Conservation (phyloP, 2,329 filamentous ascomycete genomes). For the Penicillium crustosum region DNA sequence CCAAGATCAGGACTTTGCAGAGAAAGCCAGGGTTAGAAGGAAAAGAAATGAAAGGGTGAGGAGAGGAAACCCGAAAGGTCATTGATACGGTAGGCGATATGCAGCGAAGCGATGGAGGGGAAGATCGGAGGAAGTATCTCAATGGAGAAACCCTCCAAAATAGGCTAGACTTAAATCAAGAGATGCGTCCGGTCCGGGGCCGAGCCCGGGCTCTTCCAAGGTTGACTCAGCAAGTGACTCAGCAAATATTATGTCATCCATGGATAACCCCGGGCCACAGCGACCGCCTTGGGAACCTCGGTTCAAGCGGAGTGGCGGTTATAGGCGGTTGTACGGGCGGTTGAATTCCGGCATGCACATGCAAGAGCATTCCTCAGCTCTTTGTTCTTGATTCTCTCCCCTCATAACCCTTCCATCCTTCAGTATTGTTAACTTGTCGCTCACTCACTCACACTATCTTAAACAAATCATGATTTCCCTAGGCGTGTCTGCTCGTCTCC, state of each 20-base stretch:
- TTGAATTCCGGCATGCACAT: constrained; percentile 17
- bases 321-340: constrained; percentile 29
- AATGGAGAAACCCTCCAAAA: constrained; percentile 20
- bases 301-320: constrained; percentile 23
- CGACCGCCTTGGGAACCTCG: constrained; percentile 23
- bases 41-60: background rate
- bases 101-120: constrained; percentile 16
- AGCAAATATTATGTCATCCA: constrained; percentile 16
- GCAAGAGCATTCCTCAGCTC: constrained; percentile 1
- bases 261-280: background rate
- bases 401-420: background rate
- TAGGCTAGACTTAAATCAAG: background rate
- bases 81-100: constrained; percentile 3
- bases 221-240: constrained; percentile 12
- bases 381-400: background rate
- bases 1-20: background rate
- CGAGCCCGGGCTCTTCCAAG: background rate
- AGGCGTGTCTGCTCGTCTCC: constrained; percentile 29
- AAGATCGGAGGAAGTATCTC: constrained; percentile 18
- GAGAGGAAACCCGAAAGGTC: background rate
- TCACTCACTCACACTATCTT: background rate
- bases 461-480: constrained; percentile 23
- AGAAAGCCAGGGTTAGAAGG: background rate
- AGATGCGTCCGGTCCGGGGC: too few species aligned
- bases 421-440: background rate